phyloP scores from a whole-genome alignment of 2,329 filamentous ascomycete genomes.

The Chaetomiaceae sp. region DNA sequence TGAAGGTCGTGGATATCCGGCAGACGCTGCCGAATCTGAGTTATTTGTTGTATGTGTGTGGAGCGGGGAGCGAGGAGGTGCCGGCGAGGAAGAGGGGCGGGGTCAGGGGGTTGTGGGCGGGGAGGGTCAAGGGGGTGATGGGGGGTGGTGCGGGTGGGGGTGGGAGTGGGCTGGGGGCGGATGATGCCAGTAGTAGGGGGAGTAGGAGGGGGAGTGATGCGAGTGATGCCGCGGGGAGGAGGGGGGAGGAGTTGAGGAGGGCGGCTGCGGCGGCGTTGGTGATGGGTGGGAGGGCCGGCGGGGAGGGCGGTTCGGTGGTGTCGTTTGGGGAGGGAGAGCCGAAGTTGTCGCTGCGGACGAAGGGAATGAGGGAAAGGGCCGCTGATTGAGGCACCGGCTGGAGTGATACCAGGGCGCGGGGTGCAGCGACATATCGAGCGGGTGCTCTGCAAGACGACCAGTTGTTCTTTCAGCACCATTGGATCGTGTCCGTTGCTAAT shows the following conservation, averaged over 20 bases:
- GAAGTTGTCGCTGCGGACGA: slow-evolving; percentile 49
- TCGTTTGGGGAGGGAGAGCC: slow-evolving; percentile 41
- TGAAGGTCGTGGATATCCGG: slow-evolving; percentile 81
- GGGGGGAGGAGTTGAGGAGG: slow-evolving; percentile 37
- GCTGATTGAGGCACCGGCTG: slow-evolving; percentile 2
- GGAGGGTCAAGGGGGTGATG: slow-evolving; percentile 35
- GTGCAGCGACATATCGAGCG: too few species aligned
- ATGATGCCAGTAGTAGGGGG: slow-evolving; percentile 36
- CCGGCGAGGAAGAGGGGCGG: slow-evolving; percentile 57
- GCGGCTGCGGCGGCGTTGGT: slow-evolving; percentile 27
- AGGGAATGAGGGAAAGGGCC: slow-evolving; percentile 45
- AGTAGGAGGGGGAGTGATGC: slow-evolving; percentile 41
- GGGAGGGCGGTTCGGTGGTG: neutral
- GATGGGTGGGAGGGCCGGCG: slow-evolving; percentile 7
- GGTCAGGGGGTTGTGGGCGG: slow-evolving; percentile 51
- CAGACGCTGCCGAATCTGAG: slow-evolving; percentile 92
- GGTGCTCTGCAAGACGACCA: too few species aligned
- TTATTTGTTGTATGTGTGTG: slow-evolving; percentile 84
- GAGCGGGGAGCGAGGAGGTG: slow-evolving; percentile 63
- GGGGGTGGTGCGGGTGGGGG: slow-evolving; percentile 10
- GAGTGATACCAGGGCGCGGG: too few species aligned
- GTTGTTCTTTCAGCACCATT: too few species aligned
- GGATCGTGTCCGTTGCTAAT: too few species aligned
- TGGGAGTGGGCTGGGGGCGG: slow-evolving; percentile 8
- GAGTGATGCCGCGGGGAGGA: slow-evolving; percentile 36